Percentiles rank a stretch among this genome's conserved stretches.
These are phyloP conservation scores for Chrysoporthe deuterocubensis DNA, from an alignment of 2,329 filamentous ascomycete species.

Conservation along the genomic window DNA sequence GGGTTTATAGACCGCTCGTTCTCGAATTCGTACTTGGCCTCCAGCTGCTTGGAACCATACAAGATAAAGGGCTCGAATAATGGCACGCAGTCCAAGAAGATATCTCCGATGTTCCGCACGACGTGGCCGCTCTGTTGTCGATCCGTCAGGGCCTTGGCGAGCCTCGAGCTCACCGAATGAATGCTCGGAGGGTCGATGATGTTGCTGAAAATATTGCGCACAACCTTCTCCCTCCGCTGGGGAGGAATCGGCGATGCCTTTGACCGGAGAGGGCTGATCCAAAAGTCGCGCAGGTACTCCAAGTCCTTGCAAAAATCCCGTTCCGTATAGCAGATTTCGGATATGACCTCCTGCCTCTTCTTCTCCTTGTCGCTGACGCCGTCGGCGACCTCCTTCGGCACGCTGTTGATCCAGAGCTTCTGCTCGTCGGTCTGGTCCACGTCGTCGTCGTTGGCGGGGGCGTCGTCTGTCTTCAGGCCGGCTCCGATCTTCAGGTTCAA, in stretches of 20 bases:
- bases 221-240: slow-evolving; percentile 84
- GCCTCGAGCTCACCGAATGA: slow-evolving; percentile 84
- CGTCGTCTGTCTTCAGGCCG: slow-evolving; percentile 72
- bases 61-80: slow-evolving; percentile 95
- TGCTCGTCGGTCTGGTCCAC: slow-evolving; percentile 82
- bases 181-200: slow-evolving; percentile 83
- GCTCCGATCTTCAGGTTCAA: slow-evolving; percentile 92
- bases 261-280: slow-evolving; percentile 89
- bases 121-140: slow-evolving; percentile 90
- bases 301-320: slow-evolving; percentile 98
- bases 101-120: slow-evolving; percentile 87
- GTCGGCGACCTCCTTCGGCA: slow-evolving; percentile 92
- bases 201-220: slow-evolving; percentile 94
- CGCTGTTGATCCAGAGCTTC: slow-evolving; percentile 99
- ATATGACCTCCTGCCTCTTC: slow-evolving; percentile 97
- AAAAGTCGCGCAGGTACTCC: slow-evolving; percentile 97
- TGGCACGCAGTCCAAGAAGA: slow-evolving; percentile 90
- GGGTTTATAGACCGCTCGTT: slow-evolving; percentile 89
- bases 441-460: slow-evolving; percentile 75
- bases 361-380: slow-evolving; percentile 89
- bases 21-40: slow-evolving; percentile 97
- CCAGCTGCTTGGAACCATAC: slow-evolving; percentile 93
- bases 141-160: slow-evolving; percentile 86
- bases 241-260: slow-evolving; percentile 87
- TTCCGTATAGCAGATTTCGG: slow-evolving; percentile 98